phyloP scores from a whole-genome alignment of 768 basidiomycete genomes.

The Coprinopsis sp. region DNA sequence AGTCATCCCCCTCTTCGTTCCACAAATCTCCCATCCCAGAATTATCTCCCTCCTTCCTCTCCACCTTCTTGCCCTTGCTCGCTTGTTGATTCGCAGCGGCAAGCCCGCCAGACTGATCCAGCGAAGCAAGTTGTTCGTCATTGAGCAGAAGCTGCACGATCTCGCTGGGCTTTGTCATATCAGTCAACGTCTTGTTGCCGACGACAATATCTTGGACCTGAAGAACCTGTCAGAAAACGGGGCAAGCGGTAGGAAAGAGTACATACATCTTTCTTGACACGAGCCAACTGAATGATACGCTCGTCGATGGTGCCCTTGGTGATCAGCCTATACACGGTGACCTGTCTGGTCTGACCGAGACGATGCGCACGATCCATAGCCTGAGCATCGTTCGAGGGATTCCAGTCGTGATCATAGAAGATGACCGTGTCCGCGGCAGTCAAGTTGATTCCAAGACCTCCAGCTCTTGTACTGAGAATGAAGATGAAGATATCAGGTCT shows the following conservation, averaged over 20 bases:
- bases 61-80: conserved; percentile 25
- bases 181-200: conserved; percentile 92
- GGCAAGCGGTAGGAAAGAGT: not conserved
- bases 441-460: conserved; percentile 93
- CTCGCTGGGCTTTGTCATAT: conserved; percentile 91
- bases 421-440: conserved; percentile 95
- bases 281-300: conserved; percentile 91
- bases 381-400: conserved; percentile 95
- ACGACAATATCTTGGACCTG: conserved; percentile 99
- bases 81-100: conserved; percentile 26
- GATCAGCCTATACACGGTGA: conserved; percentile 93
- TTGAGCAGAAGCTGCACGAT: conserved; percentile 93
- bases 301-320: conserved; percentile 95
- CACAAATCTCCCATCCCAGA: conserved; percentile 56
- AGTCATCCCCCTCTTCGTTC: conserved; percentile 86
- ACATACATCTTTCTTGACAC: conserved; percentile 93
- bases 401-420: conserved; percentile 96
- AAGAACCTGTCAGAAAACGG: conserved; percentile 8
- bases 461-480: conserved; percentile 88
- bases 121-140: conserved; percentile 83
- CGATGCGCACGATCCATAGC: conserved; percentile 99
- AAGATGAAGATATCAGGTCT: conserved; percentile 89
- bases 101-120: conserved; percentile 45
- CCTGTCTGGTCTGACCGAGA: conserved; percentile 93
- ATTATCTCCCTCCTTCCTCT: conserved; percentile 28